phyloP scores from a whole-genome alignment of 2,329 filamentous ascomycete species.

The Pestalotiopsis sp. region DNA sequence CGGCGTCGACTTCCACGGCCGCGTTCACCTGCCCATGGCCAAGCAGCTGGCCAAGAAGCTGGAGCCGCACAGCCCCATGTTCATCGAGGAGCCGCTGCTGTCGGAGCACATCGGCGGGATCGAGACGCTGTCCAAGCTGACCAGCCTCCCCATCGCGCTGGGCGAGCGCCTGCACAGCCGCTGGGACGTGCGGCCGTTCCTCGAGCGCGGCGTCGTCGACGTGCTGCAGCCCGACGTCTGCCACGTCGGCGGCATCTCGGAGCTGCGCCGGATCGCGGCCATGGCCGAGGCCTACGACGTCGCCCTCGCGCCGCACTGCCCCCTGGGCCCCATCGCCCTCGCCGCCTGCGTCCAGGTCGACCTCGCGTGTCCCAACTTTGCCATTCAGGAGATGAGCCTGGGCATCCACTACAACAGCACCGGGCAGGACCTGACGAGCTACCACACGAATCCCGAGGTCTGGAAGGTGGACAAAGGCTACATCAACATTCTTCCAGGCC shows the following conservation, averaged over 20 bases:
- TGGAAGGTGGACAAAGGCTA: slow-evolving; percentile 71
- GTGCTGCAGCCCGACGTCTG: slow-evolving; percentile 75
- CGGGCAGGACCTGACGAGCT: slow-evolving; percentile 67
- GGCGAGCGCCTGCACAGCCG: slow-evolving; percentile 73
- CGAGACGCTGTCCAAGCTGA: slow-evolving; percentile 57
- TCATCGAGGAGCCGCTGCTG: slow-evolving; percentile 75
- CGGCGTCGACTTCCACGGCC: slow-evolving; percentile 78
- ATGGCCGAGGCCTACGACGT: slow-evolving; percentile 78
- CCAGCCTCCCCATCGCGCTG: slow-evolving; percentile 68
- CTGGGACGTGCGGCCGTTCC: slow-evolving; percentile 75
- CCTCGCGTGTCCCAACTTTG: slow-evolving; percentile 64
- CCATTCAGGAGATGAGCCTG: slow-evolving; percentile 77
- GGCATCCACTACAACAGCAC: slow-evolving; percentile 80
- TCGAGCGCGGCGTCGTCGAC: slow-evolving; percentile 70
- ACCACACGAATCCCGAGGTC: slow-evolving; percentile 65
- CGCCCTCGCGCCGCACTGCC: slow-evolving; percentile 74
- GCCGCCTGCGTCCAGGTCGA: slow-evolving; percentile 73
- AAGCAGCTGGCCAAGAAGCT: slow-evolving; percentile 72
- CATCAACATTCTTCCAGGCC: slow-evolving; percentile 60
- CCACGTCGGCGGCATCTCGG: slow-evolving; percentile 74
- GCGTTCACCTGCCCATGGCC: slow-evolving; percentile 79
- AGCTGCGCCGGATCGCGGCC: slow-evolving; percentile 68
- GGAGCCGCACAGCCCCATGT: slow-evolving; percentile 71
- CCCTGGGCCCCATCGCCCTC: slow-evolving; percentile 72
- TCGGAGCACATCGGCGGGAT: slow-evolving; percentile 70